Conservation (phyloP, 768 basidiomycete species). For the Leccinum aurantiacum region DNA sequence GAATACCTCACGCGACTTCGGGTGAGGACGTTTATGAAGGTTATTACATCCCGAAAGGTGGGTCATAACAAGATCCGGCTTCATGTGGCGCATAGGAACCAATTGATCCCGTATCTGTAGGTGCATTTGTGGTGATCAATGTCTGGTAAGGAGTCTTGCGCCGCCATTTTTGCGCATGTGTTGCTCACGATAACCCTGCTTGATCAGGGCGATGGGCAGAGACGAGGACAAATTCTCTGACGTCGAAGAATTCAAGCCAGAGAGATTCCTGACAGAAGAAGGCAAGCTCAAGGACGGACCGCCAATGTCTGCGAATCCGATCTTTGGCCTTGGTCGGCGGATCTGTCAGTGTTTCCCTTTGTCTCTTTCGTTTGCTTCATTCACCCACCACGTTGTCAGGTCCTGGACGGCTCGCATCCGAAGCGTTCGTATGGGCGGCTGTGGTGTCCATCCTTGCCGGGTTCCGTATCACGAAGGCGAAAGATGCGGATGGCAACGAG, state of each 20-base stretch:
- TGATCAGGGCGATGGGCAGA: constrained; percentile 24
- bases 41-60: constrained; percentile 44
- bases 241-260: constrained; percentile 27
- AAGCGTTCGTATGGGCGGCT: constrained; percentile 24
- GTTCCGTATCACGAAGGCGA: constrained; percentile 25
- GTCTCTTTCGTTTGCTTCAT: background rate
- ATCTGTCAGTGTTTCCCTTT: constrained; percentile 13
- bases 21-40: constrained; percentile 29
- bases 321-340: constrained; percentile 28
- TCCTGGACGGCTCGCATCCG: constrained; percentile 26
- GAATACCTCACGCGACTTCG: constrained; percentile 26
- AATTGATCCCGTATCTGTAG: constrained; percentile 9
- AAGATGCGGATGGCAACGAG: constrained; percentile 21
- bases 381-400: background rate
- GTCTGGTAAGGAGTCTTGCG: constrained; percentile 29
- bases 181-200: background rate
- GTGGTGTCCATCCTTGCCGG: constrained; percentile 24
- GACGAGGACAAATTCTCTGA: constrained; percentile 21
- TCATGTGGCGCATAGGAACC: background rate
- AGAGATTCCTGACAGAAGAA: constrained; percentile 20
- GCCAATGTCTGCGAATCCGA: constrained; percentile 17
- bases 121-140: constrained; percentile 35
- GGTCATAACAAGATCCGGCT: background rate
- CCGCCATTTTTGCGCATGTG: background rate
- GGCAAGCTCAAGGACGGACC: constrained; percentile 15